phyloP scores from a whole-genome alignment of 495 filamentous ascomycete species.

The Aspergillus indologenus region DNA sequence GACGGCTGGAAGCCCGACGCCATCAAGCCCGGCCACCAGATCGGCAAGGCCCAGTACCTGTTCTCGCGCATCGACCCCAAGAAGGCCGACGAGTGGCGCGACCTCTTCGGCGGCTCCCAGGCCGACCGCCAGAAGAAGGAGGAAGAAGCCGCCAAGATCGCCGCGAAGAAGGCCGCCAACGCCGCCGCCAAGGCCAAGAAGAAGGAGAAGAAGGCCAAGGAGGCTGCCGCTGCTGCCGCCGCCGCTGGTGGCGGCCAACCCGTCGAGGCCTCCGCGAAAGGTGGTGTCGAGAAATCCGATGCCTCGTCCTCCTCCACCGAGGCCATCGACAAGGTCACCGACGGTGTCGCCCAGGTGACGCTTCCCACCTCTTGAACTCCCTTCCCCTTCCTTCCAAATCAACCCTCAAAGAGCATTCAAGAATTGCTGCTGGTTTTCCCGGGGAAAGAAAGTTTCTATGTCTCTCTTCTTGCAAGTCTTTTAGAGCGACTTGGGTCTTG shows the following conservation, averaged over 20 bases:
- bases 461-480: neutral
- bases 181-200: constrained; percentile 24
- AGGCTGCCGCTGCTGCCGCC: constrained; percentile 40
- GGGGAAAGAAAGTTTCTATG: too few relatives aligned
- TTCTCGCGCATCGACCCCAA: constrained; percentile 81
- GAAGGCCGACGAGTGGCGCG: constrained; percentile 80
- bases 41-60: constrained; percentile 77
- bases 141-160: constrained; percentile 59
- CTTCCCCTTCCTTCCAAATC: neutral
- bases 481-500: neutral
- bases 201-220: constrained; percentile 24
- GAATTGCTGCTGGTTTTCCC: too few relatives aligned
- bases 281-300: constrained; percentile 28
- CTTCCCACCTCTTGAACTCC: constrained; percentile 33
- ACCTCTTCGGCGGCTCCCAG: constrained; percentile 73
- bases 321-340: constrained; percentile 38
- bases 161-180: constrained; percentile 44
- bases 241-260: constrained; percentile 24
- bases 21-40: constrained; percentile 70
- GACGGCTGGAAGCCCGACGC: constrained; percentile 56
- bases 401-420: neutral
- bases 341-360: constrained; percentile 42
- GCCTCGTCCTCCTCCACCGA: constrained; percentile 29
- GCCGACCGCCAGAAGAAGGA: constrained; percentile 60
- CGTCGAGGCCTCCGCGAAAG: constrained; percentile 38